Conservation (phyloP, 352 stramenopile species). For the Globisporangium nagaii region DNA sequence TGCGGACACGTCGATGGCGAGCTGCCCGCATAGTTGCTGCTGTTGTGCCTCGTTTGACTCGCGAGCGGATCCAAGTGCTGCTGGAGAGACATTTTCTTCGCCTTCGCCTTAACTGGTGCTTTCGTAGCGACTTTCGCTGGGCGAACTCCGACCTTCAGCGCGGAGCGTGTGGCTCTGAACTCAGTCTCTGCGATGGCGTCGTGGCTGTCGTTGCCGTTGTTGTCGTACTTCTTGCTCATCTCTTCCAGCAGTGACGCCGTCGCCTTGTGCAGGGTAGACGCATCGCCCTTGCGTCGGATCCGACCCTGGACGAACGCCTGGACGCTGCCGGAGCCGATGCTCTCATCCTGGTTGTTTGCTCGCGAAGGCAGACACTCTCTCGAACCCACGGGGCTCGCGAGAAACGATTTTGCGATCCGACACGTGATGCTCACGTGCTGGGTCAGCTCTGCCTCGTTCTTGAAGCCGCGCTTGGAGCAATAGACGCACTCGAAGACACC, state of each 20-base stretch:
- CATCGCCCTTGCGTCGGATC: slow-evolving; percentile 26
- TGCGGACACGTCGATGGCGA: background rate
- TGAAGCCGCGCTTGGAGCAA: slow-evolving; percentile 28
- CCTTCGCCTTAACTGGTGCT: background rate
- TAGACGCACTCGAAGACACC: slow-evolving; percentile 43
- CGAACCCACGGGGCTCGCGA: background rate
- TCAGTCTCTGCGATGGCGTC: background rate
- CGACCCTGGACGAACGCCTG: slow-evolving; percentile 21
- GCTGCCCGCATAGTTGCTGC: too few species aligned
- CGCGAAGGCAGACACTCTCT: background rate
- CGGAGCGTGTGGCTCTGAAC: too few species aligned
- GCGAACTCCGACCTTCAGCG: background rate
- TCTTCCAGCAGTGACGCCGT: background rate
- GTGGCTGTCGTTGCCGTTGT: slow-evolving; percentile 9
- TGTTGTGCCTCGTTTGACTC: background rate
- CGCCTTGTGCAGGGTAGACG: slow-evolving; percentile 4
- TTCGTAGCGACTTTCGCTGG: background rate
- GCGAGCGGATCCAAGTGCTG: background rate
- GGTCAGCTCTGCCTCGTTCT: slow-evolving; percentile 16
- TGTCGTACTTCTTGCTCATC: background rate
- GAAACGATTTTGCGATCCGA: slow-evolving; percentile 33
- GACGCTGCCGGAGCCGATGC: background rate
- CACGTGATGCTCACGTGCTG: slow-evolving; percentile 32
- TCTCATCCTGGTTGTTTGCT: background rate
- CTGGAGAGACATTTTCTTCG: background rate